Evolutionary conservation across 768 basidiomycete species (phyloP).

Genomic region (Naganishia vaughanmartiniae): DNA sequence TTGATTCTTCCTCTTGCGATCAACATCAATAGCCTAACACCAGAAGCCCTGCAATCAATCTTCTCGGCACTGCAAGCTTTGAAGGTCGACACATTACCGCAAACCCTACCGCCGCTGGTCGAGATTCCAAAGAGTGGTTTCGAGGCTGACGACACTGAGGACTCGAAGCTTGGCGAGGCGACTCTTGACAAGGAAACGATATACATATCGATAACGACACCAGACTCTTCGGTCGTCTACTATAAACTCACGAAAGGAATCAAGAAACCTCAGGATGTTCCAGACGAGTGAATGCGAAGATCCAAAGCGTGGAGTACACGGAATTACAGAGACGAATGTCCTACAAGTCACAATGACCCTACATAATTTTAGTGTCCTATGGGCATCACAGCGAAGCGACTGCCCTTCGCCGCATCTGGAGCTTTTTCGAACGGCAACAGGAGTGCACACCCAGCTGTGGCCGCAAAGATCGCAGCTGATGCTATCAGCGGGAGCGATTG

Average conservation of each 20-base stretch:
- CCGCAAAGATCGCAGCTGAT: slow-evolving; percentile 42
- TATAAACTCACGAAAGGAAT: slow-evolving; percentile 50
- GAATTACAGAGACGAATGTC: neutral
- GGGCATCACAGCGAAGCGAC: neutral
- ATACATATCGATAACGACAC: slow-evolving; percentile 46
- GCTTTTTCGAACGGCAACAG: slow-evolving; percentile 47
- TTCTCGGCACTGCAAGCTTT: slow-evolving; percentile 35
- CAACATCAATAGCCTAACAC: slow-evolving; percentile 45
- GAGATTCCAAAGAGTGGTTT: slow-evolving; percentile 2
- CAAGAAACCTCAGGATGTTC: slow-evolving; percentile 51
- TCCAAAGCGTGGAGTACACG: neutral
- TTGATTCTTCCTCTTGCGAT: slow-evolving; percentile 46
- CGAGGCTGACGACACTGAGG: slow-evolving; percentile 18
- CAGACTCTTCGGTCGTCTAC: slow-evolving; percentile 49
- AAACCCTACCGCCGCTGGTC: slow-evolving; percentile 32
- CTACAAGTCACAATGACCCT: neutral
- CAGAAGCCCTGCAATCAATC: slow-evolving; percentile 41
- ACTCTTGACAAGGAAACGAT: slow-evolving; percentile 44
- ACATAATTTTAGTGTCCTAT: neutral
- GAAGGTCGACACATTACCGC: slow-evolving; percentile 23
- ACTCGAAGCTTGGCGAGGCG: slow-evolving; percentile 11
- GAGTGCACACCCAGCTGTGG: slow-evolving; percentile 44
- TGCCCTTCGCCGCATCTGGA: slow-evolving; percentile 25
- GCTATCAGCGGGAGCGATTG: slow-evolving; percentile 45
- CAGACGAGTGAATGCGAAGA: slow-evolving; percentile 43